Base-by-base conservation (phyloP, 768 basidiomycete genomes). In the Termitomyces titanicus region DNA sequence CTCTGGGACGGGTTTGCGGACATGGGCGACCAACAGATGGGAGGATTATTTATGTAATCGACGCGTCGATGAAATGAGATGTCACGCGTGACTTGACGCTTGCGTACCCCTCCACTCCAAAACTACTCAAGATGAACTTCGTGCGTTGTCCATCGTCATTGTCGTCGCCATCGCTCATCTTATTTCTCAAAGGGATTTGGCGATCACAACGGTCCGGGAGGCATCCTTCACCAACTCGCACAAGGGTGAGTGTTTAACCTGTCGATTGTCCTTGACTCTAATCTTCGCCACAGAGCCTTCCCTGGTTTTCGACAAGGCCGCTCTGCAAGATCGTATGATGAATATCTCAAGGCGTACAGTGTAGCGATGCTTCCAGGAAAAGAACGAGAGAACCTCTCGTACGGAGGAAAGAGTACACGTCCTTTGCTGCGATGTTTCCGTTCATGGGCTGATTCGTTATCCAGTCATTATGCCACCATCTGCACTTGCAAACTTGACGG, bases 391-490 rank as follows among this genome's bases (percentile, higher is more conserved):
- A 97, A 98, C 68, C 72, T 99, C 29, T 92, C 93, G 53, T 98
- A 95, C 64, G 97, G 97, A 60, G 97, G 97, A 68, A 98, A 98
- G 79, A 94, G 97, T 88, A 71, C 65, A 68, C 66, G 66, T 65
- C 60, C 49, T 42, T 40, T 35, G 58, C 39, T 47, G 31, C 3
- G 24, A 49, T 50, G 45, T 47, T 42, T 38, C 47, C 38, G 27
- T 53, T 35, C 31, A 57, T 54, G n/a, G 45, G 60, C 27, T 54
- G 58, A 47, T 39, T 44, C 40, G 27, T 35, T 44, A 34, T 27
- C 20, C 61, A 98, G 97, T 98, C 60, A 92, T 99, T 51, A 94
- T 99, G 93, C 97, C 97, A 3, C 93, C 90, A 17, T 98, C 95
- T 39, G 89, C 95, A 10, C 79, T 99, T 4, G 95, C 95, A 8